phyloP scores from a whole-genome alignment of 2,329 filamentous ascomycete genomes.

The Trichoderma atrobrunneum region DNA sequence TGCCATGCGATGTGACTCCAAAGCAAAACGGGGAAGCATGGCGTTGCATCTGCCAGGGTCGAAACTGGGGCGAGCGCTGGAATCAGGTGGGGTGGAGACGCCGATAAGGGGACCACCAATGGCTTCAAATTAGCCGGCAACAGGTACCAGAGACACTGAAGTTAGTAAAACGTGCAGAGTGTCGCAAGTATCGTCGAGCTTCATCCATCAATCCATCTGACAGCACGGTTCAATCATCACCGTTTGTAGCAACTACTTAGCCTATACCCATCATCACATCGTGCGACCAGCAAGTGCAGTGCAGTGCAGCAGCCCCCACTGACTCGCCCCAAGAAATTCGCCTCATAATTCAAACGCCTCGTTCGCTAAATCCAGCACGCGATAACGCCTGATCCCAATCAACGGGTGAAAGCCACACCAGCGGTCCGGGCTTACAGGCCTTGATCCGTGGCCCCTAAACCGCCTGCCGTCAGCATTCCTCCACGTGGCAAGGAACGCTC shows the following conservation, averaged over 20 bases:
- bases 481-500: not conserved
- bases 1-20: not conserved
- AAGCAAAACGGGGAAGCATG: not conserved
- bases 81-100: constrained; percentile 12
- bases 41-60: not conserved
- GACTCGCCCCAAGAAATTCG: not conserved
- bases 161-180: not conserved
- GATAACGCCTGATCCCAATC: not conserved
- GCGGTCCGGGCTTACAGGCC: not conserved
- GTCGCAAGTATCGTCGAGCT: not conserved
- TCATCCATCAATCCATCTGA: not conserved
- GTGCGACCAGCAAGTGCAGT: not conserved
- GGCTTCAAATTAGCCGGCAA: not conserved
- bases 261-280: not conserved
- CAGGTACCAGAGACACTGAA: not conserved
- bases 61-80: constrained; percentile 2
- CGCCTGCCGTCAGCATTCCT: not conserved
- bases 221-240: too few relatives aligned
- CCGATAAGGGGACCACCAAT: constrained; percentile 8
- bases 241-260: not conserved
- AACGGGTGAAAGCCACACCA: constrained; percentile 8
- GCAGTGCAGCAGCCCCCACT: not conserved
- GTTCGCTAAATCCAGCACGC: not conserved
- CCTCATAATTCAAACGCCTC: not conserved
- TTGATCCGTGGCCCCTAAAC: not conserved